Evolutionary conservation across 2,329 filamentous ascomycete species (phyloP).

Genomic region (Clarireedia monteithiana): DNA sequence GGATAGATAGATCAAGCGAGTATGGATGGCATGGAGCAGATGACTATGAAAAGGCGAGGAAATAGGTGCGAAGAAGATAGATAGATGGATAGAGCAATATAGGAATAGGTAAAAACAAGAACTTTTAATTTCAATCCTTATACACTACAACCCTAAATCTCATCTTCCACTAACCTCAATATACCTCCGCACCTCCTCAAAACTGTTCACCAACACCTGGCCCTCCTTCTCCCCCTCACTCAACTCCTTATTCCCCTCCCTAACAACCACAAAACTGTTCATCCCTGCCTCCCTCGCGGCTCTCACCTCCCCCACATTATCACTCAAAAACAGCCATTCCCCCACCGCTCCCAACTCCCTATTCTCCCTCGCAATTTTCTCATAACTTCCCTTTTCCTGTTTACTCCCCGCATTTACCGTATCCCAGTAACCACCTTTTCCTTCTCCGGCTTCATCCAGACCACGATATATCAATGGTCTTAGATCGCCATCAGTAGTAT

Average conservation of each 20-base stretch:
- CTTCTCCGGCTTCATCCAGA: conserved; percentile 63
- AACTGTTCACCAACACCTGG: conserved; percentile 22
- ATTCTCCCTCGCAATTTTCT: conserved; percentile 22
- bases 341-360: conserved; percentile 36
- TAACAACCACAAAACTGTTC: conserved; percentile 51
- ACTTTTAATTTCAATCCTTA: not conserved
- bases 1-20: no score
- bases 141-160: not conserved
- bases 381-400: conserved; percentile 58
- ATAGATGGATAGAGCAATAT: no score
- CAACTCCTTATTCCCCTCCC: conserved; percentile 64
- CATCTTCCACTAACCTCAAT: not conserved
- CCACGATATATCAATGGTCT: conserved; percentile 52
- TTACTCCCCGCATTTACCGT: conserved; percentile 75
- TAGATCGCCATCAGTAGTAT: conserved; percentile 53
- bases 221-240: conserved; percentile 37
- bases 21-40: no score
- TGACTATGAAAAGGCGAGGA: no score
- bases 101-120: not conserved
- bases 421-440: conserved; percentile 70
- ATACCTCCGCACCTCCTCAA: conserved; percentile 15
- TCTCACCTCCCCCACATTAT: conserved; percentile 64
- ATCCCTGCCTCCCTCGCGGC: conserved; percentile 57
- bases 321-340: conserved; percentile 71
- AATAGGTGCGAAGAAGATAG: no score